Base-by-base conservation (phyloP, 2,329 filamentous ascomycete species). In the Epichloe sibirici region DNA sequence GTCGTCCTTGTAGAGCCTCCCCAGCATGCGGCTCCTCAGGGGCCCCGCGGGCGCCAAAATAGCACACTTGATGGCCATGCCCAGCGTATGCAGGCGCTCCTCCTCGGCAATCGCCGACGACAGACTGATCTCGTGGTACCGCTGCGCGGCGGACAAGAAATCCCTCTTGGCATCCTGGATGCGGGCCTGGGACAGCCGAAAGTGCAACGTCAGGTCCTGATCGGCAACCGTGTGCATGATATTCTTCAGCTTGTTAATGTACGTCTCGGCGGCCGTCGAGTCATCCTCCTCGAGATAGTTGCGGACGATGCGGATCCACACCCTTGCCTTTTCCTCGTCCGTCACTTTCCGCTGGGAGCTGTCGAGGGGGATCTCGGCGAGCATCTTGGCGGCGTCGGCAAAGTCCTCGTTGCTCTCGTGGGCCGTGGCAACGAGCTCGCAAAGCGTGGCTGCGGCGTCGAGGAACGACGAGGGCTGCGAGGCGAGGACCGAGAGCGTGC, bases 211-310 rank as follows among this genome's bases (percentile, higher is more conserved):
- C 46, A 91, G 76, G 55, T 86, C 79, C 40, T 83, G 79, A 66
- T 95, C 83, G 34, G 78, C 71, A 35, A 95, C 82, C 57, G 79
- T 83, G 72, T 88, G 82, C 66, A 95, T 89, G 59, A 96, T 77
- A 64, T 93, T 91, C 72, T 96, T 97, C 68, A 95, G 86, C 69
- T 91, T 90, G 76, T 96, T 96, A 62, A 98, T 78, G 66, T 90
- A 95, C 42, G 79, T 81, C 66, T 94, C 89, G 43, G 93, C 93
- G 38, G 80, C 78, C 1, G 85, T 89, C 8, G 88, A 86, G 70
- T 97, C 90, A 66, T 95, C 91, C 47, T 90, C 88, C 72, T 98
- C 91, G 56, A 98, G 80, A 66, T 93, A 94, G 73, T 94, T 86
- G 56, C 93, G 82, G 65, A 94, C 90, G 64, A 98, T 95, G 55